These are phyloP conservation scores for Colletotrichum lini DNA, from an alignment of 2,329 filamentous ascomycete species.

Conservation along the genomic window DNA sequence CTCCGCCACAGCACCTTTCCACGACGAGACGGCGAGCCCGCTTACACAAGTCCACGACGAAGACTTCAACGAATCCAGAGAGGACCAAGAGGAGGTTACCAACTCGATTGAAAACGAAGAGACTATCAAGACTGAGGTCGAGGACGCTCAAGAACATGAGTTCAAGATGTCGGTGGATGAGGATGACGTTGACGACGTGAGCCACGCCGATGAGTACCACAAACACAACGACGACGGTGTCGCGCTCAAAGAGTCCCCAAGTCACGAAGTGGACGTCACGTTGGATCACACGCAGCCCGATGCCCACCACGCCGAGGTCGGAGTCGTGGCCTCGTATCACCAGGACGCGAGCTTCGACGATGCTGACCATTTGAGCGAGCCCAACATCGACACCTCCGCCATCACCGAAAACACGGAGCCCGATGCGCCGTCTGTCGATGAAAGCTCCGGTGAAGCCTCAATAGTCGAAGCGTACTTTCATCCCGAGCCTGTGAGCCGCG, in stretches of 20 bases:
- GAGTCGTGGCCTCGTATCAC: background rate
- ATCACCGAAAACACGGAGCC: slow-evolving; percentile 32
- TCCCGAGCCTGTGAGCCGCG: slow-evolving; percentile 8
- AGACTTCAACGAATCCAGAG: too few species aligned
- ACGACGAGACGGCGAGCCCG: background rate
- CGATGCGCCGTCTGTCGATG: background rate
- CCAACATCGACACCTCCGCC: slow-evolving; percentile 12
- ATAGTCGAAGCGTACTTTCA: background rate
- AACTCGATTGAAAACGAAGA: background rate
- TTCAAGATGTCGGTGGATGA: background rate
- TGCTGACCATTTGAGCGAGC: background rate
- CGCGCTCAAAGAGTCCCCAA: background rate
- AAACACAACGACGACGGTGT: background rate
- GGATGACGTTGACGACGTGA: background rate
- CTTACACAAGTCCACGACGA: background rate
- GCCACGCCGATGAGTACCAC: background rate
- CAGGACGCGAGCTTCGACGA: slow-evolving; percentile 9
- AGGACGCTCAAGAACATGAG: background rate
- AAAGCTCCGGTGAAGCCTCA: background rate
- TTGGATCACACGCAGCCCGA: background rate
- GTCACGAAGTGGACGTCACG: background rate
- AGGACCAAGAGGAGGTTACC: background rate
- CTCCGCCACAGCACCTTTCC: background rate
- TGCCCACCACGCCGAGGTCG: background rate
- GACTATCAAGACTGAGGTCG: too few species aligned